Base-by-base conservation (phyloP, 176 grass and related monocot genomes). In the Dendrocalamus sinicus region DNA sequence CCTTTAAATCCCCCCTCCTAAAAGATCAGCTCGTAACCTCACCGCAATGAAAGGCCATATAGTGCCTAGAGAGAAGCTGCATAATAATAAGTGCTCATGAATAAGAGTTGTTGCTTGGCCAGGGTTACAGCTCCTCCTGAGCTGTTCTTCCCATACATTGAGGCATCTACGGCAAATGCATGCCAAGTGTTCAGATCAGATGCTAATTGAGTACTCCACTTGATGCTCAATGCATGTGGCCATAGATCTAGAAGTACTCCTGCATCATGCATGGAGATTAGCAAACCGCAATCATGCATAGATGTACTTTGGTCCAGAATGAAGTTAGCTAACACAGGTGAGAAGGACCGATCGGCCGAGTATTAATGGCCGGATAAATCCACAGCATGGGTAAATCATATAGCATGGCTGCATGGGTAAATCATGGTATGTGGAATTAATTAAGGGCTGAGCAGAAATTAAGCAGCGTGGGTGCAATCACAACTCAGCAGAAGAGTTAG, bases 21-120 rank as follows among this genome's bases (percentile, higher is more conserved):
- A 77, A 91, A 85, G 72, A 77, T 83, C 89, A 90, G 74, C 84
- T 83, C 80, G 84, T 83, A 90, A 90, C 75, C 74, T 90, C 89
- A 72, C 70, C 22, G 67, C 19, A 83, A 87, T 73, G 83, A 28
- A 87, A 83, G 40, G 67, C 48, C 80, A 83, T 7, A 83, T 83
- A 83, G 74, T 90, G 67, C 83, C 90, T 76, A 22, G 85, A 81
- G 85, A 20, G 70, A 57, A 84, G 81, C 84, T 57, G 73, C 61
- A 64, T 37, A 55, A 46, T 74, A 72, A 53, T 80, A 73, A 76
- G 72, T 81, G 71, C 72, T 82, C 71, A 91, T 91, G 85, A 76
- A 81, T 80, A 80, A 37, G 37, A 88, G 70, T 85, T 72, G 89
- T 83, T 77, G 59, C 78, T n/a, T 77, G 73, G 47, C 73, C 78